A percentile compares a stretch with the other conserved stretches of the same genome.
phyloP scores from a whole-genome alignment of 2,329 filamentous ascomycete species.

The Verticillium longisporum region DNA sequence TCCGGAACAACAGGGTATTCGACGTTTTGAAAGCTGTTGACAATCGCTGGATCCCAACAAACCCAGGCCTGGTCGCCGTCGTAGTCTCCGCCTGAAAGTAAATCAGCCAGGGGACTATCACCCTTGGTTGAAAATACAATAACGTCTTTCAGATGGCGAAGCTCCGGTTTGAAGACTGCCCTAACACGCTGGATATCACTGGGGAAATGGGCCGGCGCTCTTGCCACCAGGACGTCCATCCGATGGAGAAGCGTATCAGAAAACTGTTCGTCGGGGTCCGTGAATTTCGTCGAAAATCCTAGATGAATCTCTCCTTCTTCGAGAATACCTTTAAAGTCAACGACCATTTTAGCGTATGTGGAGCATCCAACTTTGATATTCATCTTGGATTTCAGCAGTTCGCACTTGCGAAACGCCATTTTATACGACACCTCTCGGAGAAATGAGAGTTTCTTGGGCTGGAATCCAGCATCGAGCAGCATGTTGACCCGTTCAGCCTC shows the following conservation, averaged over 20 bases:
- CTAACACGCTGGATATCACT: slow-evolving; percentile 68
- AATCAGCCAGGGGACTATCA: slow-evolving; percentile 55
- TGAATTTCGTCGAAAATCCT: slow-evolving; percentile 61
- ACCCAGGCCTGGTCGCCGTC: slow-evolving; percentile 73
- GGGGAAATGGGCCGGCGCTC: slow-evolving; percentile 61
- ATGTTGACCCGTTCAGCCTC: slow-evolving; percentile 45
- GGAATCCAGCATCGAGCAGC: slow-evolving; percentile 56
- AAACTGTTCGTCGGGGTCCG: slow-evolving; percentile 42
- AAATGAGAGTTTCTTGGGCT: slow-evolving; percentile 37
- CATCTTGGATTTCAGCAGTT: slow-evolving; percentile 45
- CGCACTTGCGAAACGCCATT: slow-evolving; percentile 45
- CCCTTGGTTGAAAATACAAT: slow-evolving; percentile 68
- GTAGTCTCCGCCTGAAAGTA: slow-evolving; percentile 73
- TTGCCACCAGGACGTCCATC: slow-evolving; percentile 58
- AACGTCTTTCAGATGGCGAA: slow-evolving; percentile 68
- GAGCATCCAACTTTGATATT: slow-evolving; percentile 56
- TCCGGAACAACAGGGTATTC: slow-evolving; percentile 36
- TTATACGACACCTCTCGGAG: slow-evolving; percentile 40
- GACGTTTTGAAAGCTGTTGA: slow-evolving; percentile 59
- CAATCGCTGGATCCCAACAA: slow-evolving; percentile 64
- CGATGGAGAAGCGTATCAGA: slow-evolving; percentile 47
- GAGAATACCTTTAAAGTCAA: slow-evolving; percentile 57
- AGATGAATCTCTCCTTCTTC: slow-evolving; percentile 62
- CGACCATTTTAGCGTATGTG: slow-evolving; percentile 58
- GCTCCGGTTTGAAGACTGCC: slow-evolving; percentile 48